Evolutionary conservation across 768 basidiomycete genomes (phyloP), one percentile per base, ranked within the genome.

Genomic region (Rubroboletus satanas): DNA sequence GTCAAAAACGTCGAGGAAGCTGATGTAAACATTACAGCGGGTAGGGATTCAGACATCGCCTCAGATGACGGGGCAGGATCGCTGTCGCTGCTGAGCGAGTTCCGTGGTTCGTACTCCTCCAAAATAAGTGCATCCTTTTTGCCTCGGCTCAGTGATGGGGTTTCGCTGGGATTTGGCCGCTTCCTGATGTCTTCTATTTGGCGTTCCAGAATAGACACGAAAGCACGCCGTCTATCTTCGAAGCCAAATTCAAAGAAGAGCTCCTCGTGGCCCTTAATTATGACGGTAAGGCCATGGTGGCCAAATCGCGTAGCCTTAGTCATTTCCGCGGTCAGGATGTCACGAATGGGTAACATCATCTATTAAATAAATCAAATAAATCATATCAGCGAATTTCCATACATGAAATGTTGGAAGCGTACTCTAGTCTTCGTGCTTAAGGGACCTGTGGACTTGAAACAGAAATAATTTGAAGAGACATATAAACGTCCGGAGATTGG

Each of bases 181-280:
- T 71, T 75, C 52, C 82, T 79, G 12, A 84, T 75, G 44, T 83
- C 82, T 49, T 98, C 94, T 67, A 95, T 81, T 67, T 93, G 91
- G 26, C 79, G 78, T 60, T 94, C 84, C 43, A 99, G 74, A 18
- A 95, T 75, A 12, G 69, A 69, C 18, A 89, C 81, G 64, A 95
- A 94, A 1, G 85, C 84, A 58, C 87, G 79, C 23, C 96, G 83
- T 58, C 90, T 85, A 51, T 90, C 87, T 53, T 87, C 82, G 18
- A 86, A 84, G 39, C 80, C 77, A 67, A 99, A 96, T 71, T 99
- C 97, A 63, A 98, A 89, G 77, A 99, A 99, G 10, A 98, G 77
- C 68, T 99, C 96, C 72, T 99, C 96, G 66, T 98, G 93, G 0
- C 96, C 96, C 64, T 89, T 91, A 62, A 99, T 84, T 51, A 98